Evolutionary conservation across 2,329 filamentous ascomycete species (phyloP), one percentile per base, ranked within the genome.

Genomic region (Colletotrichum agaves): DNA sequence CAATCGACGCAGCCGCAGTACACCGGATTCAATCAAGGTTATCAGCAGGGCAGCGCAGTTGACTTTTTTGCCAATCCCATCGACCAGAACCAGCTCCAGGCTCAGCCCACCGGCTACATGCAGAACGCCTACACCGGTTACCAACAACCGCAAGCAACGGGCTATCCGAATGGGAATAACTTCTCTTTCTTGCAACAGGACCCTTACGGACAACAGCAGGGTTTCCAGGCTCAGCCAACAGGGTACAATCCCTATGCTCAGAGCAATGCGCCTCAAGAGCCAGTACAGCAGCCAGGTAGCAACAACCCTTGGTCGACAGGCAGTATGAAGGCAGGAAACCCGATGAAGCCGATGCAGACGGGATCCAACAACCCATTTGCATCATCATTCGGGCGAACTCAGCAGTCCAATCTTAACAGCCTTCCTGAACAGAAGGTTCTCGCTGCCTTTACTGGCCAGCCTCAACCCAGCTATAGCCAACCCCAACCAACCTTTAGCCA

Each of bases 321-420:
- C 73, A 85, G 84, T 71, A 84, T 81, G 69, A 87, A 87, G 70
- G 83, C 87, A 67, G 78, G 81, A 49, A 83, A 89, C 57, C 80
- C 90, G 2, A 81, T 98, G 70, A 90, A 92, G 76, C 92, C 94
- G 4, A 91, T 93, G 76, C 91, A 93, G 3, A 99, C 96, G 3
- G 96, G 96, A 53, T 98, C 96, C 15, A 99, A 99, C 84, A 99
- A 99, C 77, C 96, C 96, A 2, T 99, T 99, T 76, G 95, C 96
- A 27, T 85, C 87, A 12, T 87, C 90, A n/a, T 89, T 91, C 75
- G 87, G 72, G 81, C 90, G 84, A 75, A 88, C 82, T 76, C 90
- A 82, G 76, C 85, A 69, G 85, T 85, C 49, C 77, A 82, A 19
- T 84, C 57, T 98, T 57, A 88, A 89, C 73, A 89, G 90, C 3